Base-by-base conservation (phyloP, 2,329 filamentous ascomycete species). In the Hypoxylon rubiginosum region DNA sequence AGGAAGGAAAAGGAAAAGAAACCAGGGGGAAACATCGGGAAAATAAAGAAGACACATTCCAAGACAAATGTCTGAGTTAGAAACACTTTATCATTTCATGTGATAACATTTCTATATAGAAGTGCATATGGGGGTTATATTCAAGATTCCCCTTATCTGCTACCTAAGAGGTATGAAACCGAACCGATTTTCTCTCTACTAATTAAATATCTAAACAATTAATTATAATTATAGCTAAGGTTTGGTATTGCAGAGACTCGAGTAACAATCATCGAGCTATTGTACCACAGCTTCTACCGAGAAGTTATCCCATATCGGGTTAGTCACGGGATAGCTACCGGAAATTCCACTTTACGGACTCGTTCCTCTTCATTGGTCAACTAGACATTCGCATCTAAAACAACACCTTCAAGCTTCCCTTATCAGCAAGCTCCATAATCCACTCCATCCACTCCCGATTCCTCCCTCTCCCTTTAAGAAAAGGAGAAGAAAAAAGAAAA, bases 311-410 rank as follows among this genome's bases (percentile, higher is more conserved):
- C 7, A 21, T 21, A 50, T 49, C 5, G 46, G 57, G 1, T 36
- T 65, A 65, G 62, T 15, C 24, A 15, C 6, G n/a, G 11, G 17
- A 2, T 24, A 24, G 26, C 13, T 24, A 52, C 26, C 30, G 32
- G 43, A 15, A 13, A 39, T 56, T 24, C 24, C 39, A 43, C 30
- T 41, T 43, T 7, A 46, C 8, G 24, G 48, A 10, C 21, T 19
- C n/a, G 30, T 6, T 24, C 24, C 24, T 49, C 51, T 56, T 63
- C 54, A 68, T 68, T 68, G 66, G 66, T 53, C 55, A 62, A 26
- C 46, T 45, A 1, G n/a, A 39, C 36, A 17, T 15, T 34, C 9
- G 6, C 52, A 51, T 59, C 52, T 66, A 53, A 62, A 66, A 66
- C 62, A 66, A 58, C 54, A 61, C 50, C 34, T 56, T 26, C 21